phyloP scores from a whole-genome alignment of 768 basidiomycete genomes.

The Pleurotus djamor region DNA sequence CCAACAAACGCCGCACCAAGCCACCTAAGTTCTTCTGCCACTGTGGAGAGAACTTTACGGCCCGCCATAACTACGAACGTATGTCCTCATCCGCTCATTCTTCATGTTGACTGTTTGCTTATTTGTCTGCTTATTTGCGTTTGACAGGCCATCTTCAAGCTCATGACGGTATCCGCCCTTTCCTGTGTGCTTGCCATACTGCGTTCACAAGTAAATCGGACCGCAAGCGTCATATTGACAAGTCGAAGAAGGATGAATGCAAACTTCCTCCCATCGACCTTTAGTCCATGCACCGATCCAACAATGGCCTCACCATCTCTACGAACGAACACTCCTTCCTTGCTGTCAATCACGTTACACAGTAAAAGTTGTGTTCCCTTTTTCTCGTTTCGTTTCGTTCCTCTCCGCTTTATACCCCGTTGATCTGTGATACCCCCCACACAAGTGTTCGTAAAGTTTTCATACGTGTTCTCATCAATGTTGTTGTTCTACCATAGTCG shows the following conservation, averaged over 20 bases:
- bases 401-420: too few relatives aligned
- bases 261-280: background rate
- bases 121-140: too few relatives aligned
- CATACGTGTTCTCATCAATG: too few relatives aligned
- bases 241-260: constrained; percentile 1
- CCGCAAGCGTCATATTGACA: constrained; percentile 5
- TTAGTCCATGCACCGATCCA: too few relatives aligned
- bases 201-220: constrained; percentile 6
- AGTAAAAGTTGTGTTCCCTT: too few relatives aligned
- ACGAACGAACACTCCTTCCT: too few relatives aligned
- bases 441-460: too few relatives aligned
- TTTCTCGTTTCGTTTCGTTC: too few relatives aligned
- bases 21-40: constrained; percentile 1
- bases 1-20: background rate
- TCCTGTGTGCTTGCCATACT: constrained; percentile 1
- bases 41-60: background rate
- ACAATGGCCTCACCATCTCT: too few relatives aligned
- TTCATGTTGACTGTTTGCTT: background rate
- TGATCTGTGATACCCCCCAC: too few relatives aligned
- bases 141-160: constrained; percentile 1
- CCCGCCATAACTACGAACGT: constrained; percentile 1
- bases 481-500: too few relatives aligned
- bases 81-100: background rate
- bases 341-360: too few relatives aligned
- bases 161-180: constrained; percentile 2